Evolutionary conservation across 2,329 filamentous ascomycete genomes (phyloP), one percentile per base, ranked within the genome.

Genomic region (Macrophomina phaseolina): DNA sequence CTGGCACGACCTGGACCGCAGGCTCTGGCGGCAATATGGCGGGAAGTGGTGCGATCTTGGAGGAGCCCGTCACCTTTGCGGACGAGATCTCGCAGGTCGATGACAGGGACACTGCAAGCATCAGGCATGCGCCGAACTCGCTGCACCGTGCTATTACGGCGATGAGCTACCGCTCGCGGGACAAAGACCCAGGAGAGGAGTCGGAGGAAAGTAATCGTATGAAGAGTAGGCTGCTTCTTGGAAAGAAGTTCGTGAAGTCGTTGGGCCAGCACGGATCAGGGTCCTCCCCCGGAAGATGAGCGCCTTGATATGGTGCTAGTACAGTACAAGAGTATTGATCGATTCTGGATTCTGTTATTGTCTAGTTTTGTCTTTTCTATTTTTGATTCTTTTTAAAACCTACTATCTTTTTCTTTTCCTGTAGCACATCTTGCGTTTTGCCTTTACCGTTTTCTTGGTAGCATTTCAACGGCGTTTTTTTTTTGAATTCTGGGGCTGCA

Each of bases 81-180:
- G 77, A 79, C 48, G 77, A 79, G 63, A 56, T 67, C 28, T 56
- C 51, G 18, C 49, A 52, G 28, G 66, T 65, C 4, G 61, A 67
- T n/a, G 48, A 67, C 7, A 16, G 60, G 2, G 66, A 67, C 5
- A 55, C 65, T 16, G 65, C 40, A 5, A 76, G 75, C 34, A 70
- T 78, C n/a, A 74, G 77, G 53, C 72, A 74, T 58, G 58, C 23
- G 42, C 65, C 77, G 46, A 74, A 73, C 66, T 72, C 73, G 46
- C 76, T 77, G 65, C 69, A 77, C n/a, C 75, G 75, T 11, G 70
- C 71, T 4, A 72, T 77, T 2, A 73, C 72, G 14, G 73, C 74
- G 1, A 75, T 77, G 68, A 65, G 67, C 36, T 67, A 69, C 28
- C 64, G 63, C 30, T 63, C 67, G 14, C 45, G 69, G 5, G 65